Conservation (phyloP, 139 green algal species). For the Ostreobium quekettii region DNA sequence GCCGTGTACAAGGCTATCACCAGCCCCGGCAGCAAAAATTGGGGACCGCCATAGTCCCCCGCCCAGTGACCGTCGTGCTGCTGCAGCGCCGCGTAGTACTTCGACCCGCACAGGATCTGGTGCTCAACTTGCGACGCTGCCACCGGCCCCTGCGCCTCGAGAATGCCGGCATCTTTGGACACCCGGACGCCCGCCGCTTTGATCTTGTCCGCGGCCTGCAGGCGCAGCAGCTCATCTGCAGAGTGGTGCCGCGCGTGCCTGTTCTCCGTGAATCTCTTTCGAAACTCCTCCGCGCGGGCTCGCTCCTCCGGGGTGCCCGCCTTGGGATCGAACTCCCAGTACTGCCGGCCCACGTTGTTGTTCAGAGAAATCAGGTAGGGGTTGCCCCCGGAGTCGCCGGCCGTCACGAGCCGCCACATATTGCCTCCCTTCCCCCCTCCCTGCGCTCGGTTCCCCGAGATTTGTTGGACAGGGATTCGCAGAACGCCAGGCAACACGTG, state of each 20-base stretch:
- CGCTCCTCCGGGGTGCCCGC: slow-evolving; percentile 56
- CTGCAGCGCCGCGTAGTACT: slow-evolving; percentile 79
- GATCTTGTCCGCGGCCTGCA: no score
- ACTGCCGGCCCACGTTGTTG: slow-evolving; percentile 59
- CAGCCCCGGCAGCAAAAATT: slow-evolving; percentile 97
- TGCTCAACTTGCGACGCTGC: slow-evolving; percentile 28
- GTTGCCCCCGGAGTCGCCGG: slow-evolving; percentile 21
- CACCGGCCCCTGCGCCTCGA: no score
- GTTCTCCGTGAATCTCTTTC: slow-evolving; percentile 46
- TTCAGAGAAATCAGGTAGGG: slow-evolving; percentile 50
- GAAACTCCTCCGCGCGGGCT: slow-evolving; percentile 42
- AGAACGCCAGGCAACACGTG: no score
- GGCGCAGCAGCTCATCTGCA: slow-evolving; percentile 75
- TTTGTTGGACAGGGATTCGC: no score
- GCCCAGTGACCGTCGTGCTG: slow-evolving; percentile 91
- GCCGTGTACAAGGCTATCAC: slow-evolving; percentile 77
- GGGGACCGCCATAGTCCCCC: slow-evolving; percentile 95
- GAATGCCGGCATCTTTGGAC: not conserved
- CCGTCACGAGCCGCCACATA: slow-evolving; percentile 54
- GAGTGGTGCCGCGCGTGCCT: slow-evolving; percentile 63
- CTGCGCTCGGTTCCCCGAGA: no score
- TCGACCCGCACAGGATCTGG: slow-evolving; percentile 52
- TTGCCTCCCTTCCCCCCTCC: not conserved
- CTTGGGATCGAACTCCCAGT: slow-evolving; percentile 69
- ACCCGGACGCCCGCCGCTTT: no score